Evolutionary conservation across 1,284 basidiomycete species (phyloP), one percentile per base, ranked within the genome.

Genomic region (Rhizoctonia solani): DNA sequence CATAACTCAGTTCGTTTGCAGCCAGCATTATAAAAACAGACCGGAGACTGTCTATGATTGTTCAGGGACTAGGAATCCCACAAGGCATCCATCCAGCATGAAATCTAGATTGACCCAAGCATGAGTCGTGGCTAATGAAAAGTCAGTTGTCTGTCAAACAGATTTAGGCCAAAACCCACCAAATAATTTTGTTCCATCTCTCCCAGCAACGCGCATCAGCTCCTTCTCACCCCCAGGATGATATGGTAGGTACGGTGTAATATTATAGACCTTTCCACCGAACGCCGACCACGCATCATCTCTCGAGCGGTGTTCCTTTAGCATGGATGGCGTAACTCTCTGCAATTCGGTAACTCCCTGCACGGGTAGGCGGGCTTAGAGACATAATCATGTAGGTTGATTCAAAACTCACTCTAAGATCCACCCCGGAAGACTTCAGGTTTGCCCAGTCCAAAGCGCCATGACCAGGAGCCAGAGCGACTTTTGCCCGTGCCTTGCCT

Each of bases 141-240:
- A 37, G 16, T 58, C 19, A 66, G 14, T 53, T 30, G 42, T 63
- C 42, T 30, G 42, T 49, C 29, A 41, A n/a, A 14, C 41, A 37
- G 23, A 27, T 29, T 6, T 14, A 25, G 34, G 50, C 21, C 23
- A 46, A 9, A 11, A 74, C 82, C 74, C 76, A 96, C 95, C 91
- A 74, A 99, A 98, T 23, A 99, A 81, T 74, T 93, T 89, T 0
- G 93, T 94, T 13, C 95, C 95, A 75, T 99, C 97, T 68, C 94
- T 81, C 0, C 97, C 96, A 4, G 96, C 96, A 14, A 91, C 90
- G n/a, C 96, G 85, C 92, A 99, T 92, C 44, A 99, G 80, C 75
- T 98, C 93, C 72, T 88, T 88, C 77, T 90, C 92, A 5, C 96
- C 97, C 11, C 96, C 96, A 0, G 96, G 96, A 75, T 99, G 97